Evolutionary conservation across 371 early-diverging fungal species (phyloP), one percentile per base, ranked within the genome.

Genomic region (Mucor circinelloides): DNA sequence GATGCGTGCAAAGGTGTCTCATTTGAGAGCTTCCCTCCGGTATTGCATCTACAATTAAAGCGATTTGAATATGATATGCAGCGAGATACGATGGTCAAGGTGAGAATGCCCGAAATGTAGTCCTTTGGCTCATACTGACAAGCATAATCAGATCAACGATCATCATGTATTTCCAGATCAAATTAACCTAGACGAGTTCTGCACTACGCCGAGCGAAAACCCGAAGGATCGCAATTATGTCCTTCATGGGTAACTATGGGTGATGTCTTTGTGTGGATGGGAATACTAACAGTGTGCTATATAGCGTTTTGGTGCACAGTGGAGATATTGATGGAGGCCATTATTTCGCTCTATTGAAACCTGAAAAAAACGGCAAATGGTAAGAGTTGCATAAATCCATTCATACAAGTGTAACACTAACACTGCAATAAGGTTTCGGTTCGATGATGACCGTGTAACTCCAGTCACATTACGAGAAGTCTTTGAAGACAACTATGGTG

Each of bases 61-160:
- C 87, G 99, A 21, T 99, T 99, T 78, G 97, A 97, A 77, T 98
- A 99, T 76, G 99, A 99, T 75, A 90, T 96, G 70, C 87, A 90
- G 77, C 83, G 89, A 30, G 97, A 96, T 73, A 86, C 89, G 2
- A 93, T 95, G 93, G 94, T 97, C 72, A 98, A 98, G 81, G 91
- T 90, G 80, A 8, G 21, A 50, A 12, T 23, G 1, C 23, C 46
- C 4, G 25, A 50, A 50, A 23, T 6, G 21, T 12, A 23, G 23
- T 50, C 12, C 25, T 25, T 36, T 36, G 36, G 36, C 25, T 7
- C 21, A 23, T 21, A 10, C 50, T 50, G 9, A 50, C 50, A 12
- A 25, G 21, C n/a, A 10, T 2, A 25, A 15, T 10, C 63, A 90
- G 90, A 94, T 97, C 78, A 99, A 99, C 82, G 98, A 98, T 78